A percentile compares a stretch with the other conserved stretches of the same genome.
Conservation (phyloP, 495 filamentous ascomycete species). For the Cercophora scortea region DNA sequence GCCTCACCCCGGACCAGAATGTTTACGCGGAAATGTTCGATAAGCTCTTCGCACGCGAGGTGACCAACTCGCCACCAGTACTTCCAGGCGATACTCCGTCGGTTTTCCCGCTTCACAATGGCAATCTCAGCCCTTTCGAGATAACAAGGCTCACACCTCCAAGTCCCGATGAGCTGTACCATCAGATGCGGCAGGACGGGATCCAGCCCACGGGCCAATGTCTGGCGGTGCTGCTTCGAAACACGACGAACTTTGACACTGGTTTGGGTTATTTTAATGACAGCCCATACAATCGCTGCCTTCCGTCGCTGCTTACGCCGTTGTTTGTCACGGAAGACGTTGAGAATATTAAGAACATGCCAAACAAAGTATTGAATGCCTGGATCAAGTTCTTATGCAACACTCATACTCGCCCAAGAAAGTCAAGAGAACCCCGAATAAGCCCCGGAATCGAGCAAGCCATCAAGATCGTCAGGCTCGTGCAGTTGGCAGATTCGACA, state of each 20-base stretch:
- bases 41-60: slow-evolving; percentile 27
- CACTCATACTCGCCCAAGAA: slow-evolving; percentile 13
- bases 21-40: slow-evolving; percentile 40
- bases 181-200: slow-evolving; percentile 27
- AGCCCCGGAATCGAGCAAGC: slow-evolving; percentile 11
- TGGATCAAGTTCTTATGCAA: slow-evolving; percentile 34
- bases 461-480: slow-evolving; percentile 9
- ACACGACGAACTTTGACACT: slow-evolving; percentile 22
- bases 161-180: slow-evolving; percentile 26
- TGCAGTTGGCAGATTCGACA: too few species aligned
- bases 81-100: slow-evolving; percentile 33
- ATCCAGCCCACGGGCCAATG: slow-evolving; percentile 26
- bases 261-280: slow-evolving; percentile 31
- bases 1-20: slow-evolving; percentile 17
- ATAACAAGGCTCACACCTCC: slow-evolving; percentile 33
- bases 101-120: slow-evolving; percentile 28
- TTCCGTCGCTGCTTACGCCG: slow-evolving; percentile 1
- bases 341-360: background rate
- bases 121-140: slow-evolving; percentile 36
- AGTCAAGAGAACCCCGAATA: too few species aligned
- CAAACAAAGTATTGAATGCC: slow-evolving; percentile 22
- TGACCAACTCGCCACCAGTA: slow-evolving; percentile 3
- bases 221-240: slow-evolving; percentile 24
- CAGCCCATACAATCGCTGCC: slow-evolving; percentile 12
- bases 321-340: background rate